phyloP scores from a whole-genome alignment of 345 rosid species.

The Populus deltoides region DNA sequence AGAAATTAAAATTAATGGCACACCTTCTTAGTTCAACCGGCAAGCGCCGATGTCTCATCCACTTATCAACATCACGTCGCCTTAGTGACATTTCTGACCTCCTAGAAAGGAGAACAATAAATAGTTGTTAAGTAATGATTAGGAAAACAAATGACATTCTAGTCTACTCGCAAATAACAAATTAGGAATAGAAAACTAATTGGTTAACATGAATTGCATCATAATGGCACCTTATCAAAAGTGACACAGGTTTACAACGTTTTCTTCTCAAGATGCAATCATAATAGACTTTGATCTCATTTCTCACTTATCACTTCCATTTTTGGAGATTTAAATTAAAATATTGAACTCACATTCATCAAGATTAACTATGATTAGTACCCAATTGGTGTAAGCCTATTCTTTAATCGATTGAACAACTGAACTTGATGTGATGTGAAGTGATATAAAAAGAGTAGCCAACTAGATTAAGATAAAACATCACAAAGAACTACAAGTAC shows the following conservation, averaged over 20 bases:
- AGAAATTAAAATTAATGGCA: neutral
- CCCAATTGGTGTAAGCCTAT: neutral
- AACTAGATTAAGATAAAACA: neutral
- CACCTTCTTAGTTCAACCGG: slow-evolving; percentile 68
- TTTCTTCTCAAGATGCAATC: slow-evolving; percentile 1
- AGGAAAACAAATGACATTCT: neutral
- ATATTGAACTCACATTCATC: neutral
- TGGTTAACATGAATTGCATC: neutral
- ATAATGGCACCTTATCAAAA: neutral
- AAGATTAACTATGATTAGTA: neutral
- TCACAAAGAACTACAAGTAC: neutral
- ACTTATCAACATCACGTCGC: slow-evolving; percentile 85
- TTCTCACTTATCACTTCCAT: neutral
- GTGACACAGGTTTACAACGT: neutral
- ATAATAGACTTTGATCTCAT: neutral
- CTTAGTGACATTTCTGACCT: slow-evolving; percentile 78
- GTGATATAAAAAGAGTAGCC: neutral
- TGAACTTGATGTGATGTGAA: neutral
- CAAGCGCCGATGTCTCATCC: slow-evolving; percentile 90
- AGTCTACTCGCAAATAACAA: neutral
- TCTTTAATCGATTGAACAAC: neutral
- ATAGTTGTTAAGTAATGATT: neutral
- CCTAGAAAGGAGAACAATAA: slow-evolving; percentile 39
- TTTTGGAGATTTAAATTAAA: neutral
- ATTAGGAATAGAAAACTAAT: neutral